Evolutionary conservation across 192 early-diverging fungal species (phyloP).

Genomic region (Coemansia asiatica): DNA sequence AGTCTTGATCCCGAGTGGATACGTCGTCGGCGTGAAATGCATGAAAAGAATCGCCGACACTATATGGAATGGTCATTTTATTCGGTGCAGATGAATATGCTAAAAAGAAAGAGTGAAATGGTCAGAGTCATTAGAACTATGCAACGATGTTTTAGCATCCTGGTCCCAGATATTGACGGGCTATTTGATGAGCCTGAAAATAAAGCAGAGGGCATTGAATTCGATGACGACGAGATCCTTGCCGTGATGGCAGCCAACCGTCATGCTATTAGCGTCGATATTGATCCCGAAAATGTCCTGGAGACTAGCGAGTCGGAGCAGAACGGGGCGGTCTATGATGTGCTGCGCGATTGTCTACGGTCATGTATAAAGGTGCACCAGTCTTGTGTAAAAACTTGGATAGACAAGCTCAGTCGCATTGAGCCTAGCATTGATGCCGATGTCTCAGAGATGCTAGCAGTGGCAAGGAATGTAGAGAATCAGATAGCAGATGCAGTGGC

Average conservation of each 20-base stretch:
- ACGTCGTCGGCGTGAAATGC: not conserved
- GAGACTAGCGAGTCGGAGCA: constrained; percentile 58
- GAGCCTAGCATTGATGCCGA: not conserved
- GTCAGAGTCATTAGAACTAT: constrained; percentile 11
- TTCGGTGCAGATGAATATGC: constrained; percentile 23
- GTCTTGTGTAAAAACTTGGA: constrained; percentile 55
- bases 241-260: constrained; percentile 64
- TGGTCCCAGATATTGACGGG: constrained; percentile 41
- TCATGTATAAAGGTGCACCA: constrained; percentile 53
- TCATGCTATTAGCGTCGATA: constrained; percentile 59
- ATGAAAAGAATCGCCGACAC: constrained; percentile 12
- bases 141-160: constrained; percentile 36
- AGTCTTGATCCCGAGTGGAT: constrained; percentile 21
- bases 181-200: constrained; percentile 13
- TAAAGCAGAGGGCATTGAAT: constrained; percentile 8
- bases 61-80: constrained; percentile 33
- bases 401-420: constrained; percentile 32
- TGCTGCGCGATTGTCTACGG: constrained; percentile 59
- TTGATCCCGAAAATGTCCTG: constrained; percentile 55
- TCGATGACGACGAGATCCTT: constrained; percentile 38
- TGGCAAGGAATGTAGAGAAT: not conserved
- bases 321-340: constrained; percentile 48
- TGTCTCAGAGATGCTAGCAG: not conserved
- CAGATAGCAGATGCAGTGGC: not conserved
- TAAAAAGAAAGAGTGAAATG: constrained; percentile 6